Conservation (phyloP, 2,329 filamentous ascomycete species). For the Colletotrichum neosansevieriae region DNA sequence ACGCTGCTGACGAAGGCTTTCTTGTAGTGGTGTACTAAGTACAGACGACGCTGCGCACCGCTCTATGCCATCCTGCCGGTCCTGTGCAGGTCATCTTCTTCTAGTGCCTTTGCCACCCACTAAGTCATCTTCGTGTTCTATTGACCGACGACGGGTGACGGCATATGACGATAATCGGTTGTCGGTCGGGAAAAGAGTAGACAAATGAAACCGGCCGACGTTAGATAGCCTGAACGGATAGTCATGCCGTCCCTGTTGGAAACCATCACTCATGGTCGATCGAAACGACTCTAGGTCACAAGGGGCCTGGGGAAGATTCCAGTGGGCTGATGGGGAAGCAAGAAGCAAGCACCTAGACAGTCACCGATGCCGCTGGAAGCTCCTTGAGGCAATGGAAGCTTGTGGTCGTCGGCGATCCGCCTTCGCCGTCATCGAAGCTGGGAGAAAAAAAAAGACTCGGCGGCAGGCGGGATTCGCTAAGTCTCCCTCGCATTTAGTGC, state of each 20-base stretch:
- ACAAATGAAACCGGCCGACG: background rate
- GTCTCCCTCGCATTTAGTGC: conserved; percentile 4
- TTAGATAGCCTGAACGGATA: too few relatives aligned
- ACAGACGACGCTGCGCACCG: background rate
- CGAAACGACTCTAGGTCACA: conserved; percentile 25
- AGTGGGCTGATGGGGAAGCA: conserved; percentile 11
- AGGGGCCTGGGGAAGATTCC: conserved; percentile 15
- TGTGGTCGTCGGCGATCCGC: background rate
- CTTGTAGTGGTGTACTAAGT: background rate
- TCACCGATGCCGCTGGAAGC: background rate
- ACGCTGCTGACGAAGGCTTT: conserved; percentile 9
- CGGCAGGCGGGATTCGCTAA: conserved; percentile 13
- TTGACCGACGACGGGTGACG: conserved; percentile 17
- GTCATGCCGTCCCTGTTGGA: too few relatives aligned
- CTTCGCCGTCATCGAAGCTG: conserved; percentile 13
- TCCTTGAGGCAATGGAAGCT: background rate
- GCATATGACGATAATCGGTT: conserved; percentile 19
- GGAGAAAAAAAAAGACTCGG: background rate
- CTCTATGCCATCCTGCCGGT: background rate
- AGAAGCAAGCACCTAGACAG: too few relatives aligned
- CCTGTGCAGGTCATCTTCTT: too few relatives aligned
- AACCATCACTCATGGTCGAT: background rate
- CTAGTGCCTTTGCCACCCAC: too few relatives aligned
- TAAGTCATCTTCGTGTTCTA: conserved; percentile 8
- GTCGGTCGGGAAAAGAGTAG: conserved; percentile 22